Conservation (phyloP, 345 rosid genomes). For the Lepidium didymum region DNA sequence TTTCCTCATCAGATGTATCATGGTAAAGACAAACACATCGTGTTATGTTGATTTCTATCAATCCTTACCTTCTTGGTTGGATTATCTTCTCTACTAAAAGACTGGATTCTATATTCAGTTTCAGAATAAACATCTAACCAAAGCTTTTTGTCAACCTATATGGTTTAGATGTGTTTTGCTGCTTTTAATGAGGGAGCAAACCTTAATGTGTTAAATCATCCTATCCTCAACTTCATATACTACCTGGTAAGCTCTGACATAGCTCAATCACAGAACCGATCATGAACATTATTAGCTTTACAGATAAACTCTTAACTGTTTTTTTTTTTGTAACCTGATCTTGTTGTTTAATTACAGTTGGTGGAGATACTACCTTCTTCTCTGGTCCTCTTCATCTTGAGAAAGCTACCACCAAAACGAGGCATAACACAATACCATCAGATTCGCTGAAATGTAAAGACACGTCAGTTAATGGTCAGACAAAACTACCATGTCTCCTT, state of each 20-base stretch:
- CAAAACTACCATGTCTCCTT: not conserved
- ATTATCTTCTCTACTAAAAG: not conserved
- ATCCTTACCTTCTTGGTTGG: not conserved
- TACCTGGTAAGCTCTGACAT: conserved; percentile 55
- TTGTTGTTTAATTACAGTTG: conserved; percentile 40
- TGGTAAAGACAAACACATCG: conserved; percentile 42
- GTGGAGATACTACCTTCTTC: conserved; percentile 87
- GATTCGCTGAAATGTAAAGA: conserved; percentile 44
- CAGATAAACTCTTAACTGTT: not conserved
- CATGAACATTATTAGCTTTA: not conserved
- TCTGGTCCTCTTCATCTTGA: conserved; percentile 76
- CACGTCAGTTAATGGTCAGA: conserved; percentile 1
- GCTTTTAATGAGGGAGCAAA: conserved; percentile 77
- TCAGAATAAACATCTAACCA: not conserved
- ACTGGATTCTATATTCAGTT: not conserved
- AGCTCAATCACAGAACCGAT: conserved; percentile 1
- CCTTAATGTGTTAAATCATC: conserved; percentile 80
- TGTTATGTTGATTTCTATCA: not conserved
- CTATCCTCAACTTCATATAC: conserved; percentile 72
- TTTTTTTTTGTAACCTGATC: not conserved
- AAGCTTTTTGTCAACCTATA: conserved; percentile 1
- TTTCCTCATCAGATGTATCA: conserved; percentile 79
- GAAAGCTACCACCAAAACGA: conserved; percentile 93
- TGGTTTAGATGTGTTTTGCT: conserved; percentile 64
- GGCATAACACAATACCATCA: conserved; percentile 77